Percentiles rank a stretch among this genome's conserved stretches.
phyloP scores from a whole-genome alignment of 1,284 basidiomycete genomes.

The Fomitopsis pinicola region DNA sequence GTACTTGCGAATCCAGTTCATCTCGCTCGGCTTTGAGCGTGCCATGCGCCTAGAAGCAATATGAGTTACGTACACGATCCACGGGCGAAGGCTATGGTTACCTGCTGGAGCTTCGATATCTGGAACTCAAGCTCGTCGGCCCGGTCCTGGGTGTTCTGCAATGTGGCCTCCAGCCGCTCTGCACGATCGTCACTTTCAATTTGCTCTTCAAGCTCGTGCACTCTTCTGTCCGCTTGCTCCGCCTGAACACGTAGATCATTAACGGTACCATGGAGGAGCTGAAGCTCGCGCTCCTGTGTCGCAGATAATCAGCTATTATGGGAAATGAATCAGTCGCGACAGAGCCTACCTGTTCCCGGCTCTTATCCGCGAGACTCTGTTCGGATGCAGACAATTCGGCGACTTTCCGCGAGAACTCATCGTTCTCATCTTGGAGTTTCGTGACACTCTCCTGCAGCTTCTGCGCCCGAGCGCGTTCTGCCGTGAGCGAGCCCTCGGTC shows the following conservation, averaged over 20 bases:
- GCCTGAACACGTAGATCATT: conserved; percentile 50
- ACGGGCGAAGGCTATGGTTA: conserved; percentile 19
- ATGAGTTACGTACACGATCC: conserved; percentile 6
- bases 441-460: conserved; percentile 39
- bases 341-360: conserved; percentile 54
- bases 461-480: conserved; percentile 37
- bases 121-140: conserved; percentile 79
- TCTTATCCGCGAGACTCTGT: conserved; percentile 52
- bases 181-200: conserved; percentile 77
- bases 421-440: conserved; percentile 36
- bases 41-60: conserved; percentile 42
- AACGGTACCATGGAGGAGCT: conserved; percentile 50
- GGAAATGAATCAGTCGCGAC: not conserved
- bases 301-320: conserved; percentile 1
- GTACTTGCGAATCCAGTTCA: conserved; percentile 42
- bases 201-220: conserved; percentile 73
- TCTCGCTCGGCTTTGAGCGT: conserved; percentile 60
- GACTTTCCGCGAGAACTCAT: conserved; percentile 28
- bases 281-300: conserved; percentile 63
- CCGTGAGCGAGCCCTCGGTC: conserved; percentile 37
- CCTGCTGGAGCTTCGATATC: conserved; percentile 73
- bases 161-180: conserved; percentile 62
- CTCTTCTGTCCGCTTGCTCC: conserved; percentile 48
- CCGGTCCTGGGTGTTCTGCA: conserved; percentile 74
- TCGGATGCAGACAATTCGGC: conserved; percentile 43